Evolutionary conservation across 257 asterid species (phyloP), one percentile per base, ranked within the genome.

Genomic region (Jacaranda copaia): DNA sequence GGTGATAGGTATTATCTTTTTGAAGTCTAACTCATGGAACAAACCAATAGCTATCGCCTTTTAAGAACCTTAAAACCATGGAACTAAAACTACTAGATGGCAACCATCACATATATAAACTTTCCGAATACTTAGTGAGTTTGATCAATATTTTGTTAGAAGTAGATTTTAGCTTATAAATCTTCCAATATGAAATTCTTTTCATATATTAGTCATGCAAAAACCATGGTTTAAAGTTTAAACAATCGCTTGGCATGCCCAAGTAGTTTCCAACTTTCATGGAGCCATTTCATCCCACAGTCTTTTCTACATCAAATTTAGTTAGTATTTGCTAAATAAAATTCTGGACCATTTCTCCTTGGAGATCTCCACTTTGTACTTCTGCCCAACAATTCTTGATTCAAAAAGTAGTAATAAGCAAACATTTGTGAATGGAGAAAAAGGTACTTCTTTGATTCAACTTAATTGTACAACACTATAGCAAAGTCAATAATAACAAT

Each of bases 401-500:
- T 25, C 32, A 5, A 45, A 48, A 48, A 48, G 12, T n/a, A 11
- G 6, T 11, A 13, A 72, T 5, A 19, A 5, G 19, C 32, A 56
- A n/a, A 6, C 8, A 61, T 65, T 5, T 53, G 12, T 64, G 38
- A 49, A 36, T 38, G 40, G 15, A 53, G 2, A n/a, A 16, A 62
- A 1, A 42, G 16, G 48, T 51, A n/a, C 16, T 32, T 55, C 18
- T 58, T 70, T 64, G 46, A 70, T 72, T 72, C 55, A 76, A 75
- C 32, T 71, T 62, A n/a, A 78, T 69, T 74, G 72, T 79, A 85
- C 85, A 82, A 53, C 78, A 52, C 77, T 75, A 40, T 48, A 70
- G 67, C 52, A 64, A 25, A 62, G 55, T 49, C 36, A 13, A 40
- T 36, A 51, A 5, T 14, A 13, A 18, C 25, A 16, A 55, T 55